Evolutionary conservation across 495 filamentous ascomycete species (phyloP).

Genomic region (Parathielavia hyrcaniae): DNA sequence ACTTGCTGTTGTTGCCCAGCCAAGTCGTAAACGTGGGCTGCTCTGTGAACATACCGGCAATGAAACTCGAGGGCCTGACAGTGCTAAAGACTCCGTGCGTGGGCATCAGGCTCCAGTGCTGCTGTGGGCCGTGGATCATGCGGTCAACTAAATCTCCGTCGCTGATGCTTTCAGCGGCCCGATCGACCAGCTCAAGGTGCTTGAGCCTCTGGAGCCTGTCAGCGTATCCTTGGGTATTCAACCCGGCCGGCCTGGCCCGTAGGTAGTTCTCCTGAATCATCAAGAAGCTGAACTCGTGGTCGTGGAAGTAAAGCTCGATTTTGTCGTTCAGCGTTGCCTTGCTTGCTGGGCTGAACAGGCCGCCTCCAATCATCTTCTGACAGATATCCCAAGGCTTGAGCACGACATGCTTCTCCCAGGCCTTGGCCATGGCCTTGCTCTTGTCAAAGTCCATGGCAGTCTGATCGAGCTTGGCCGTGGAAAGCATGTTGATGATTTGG

Average conservation of each 20-base stretch:
- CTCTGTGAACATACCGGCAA: constrained; percentile 64
- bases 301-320: constrained; percentile 97
- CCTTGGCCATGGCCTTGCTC: constrained; percentile 86
- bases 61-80: constrained; percentile 82
- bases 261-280: constrained; percentile 99
- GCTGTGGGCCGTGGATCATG: constrained; percentile 97
- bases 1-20: constrained; percentile 92
- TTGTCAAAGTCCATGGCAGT: constrained; percentile 70
- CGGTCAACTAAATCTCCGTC: constrained; percentile 94
- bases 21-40: constrained; percentile 68
- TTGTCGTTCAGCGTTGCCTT: constrained; percentile 90
- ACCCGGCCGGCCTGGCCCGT: constrained; percentile 62
- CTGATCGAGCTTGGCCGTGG: constrained; percentile 83
- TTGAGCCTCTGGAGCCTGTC: constrained; percentile 65
- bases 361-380: constrained; percentile 79
- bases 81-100: constrained; percentile 96
- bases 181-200: constrained; percentile 71
- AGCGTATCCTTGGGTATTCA: constrained; percentile 50
- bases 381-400: constrained; percentile 98
- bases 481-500: constrained; percentile 98
- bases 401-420: constrained; percentile 96
- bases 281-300: constrained; percentile 90
- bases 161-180: constrained; percentile 89
- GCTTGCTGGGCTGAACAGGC: constrained; percentile 74
- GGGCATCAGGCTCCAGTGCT: constrained; percentile 98